Conservation (phyloP, 2,329 filamentous ascomycete genomes). For the Westerdykella aurantiaca region DNA sequence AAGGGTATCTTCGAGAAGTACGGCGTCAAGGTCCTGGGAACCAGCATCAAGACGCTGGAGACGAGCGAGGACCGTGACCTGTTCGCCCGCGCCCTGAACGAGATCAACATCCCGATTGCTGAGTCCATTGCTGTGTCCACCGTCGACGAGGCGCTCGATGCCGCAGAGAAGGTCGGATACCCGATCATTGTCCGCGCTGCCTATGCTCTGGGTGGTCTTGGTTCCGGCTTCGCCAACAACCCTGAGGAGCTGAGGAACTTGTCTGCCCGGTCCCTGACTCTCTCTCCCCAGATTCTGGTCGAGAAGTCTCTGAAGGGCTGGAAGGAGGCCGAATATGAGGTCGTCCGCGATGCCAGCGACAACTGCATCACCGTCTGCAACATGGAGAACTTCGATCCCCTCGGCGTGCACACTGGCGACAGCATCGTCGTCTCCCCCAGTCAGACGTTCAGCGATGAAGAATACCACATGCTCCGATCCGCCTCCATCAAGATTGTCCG, state of each 20-base stretch:
- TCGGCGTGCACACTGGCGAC: constrained; percentile 97
- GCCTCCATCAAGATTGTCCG: constrained; percentile 98
- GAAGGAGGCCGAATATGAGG: constrained; percentile 99
- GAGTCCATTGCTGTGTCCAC: constrained; percentile 90
- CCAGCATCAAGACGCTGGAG: constrained; percentile 88
- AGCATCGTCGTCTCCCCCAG: constrained; percentile 96
- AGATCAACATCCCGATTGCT: constrained; percentile 96
- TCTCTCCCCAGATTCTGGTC: constrained; percentile 93
- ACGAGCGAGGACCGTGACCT: constrained; percentile 93
- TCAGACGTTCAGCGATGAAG: constrained; percentile 95
- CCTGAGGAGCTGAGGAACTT: constrained; percentile 89
- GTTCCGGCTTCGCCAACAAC: constrained; percentile 93
- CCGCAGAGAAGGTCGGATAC: constrained; percentile 82
- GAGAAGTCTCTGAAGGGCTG: constrained; percentile 99
- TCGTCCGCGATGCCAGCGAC: constrained; percentile 92
- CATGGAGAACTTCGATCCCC: constrained; percentile 97
- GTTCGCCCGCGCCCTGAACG: constrained; percentile 89
- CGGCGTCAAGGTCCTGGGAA: constrained; percentile 91
- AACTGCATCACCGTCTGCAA: constrained; percentile 99
- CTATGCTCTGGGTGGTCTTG: constrained; percentile 91
- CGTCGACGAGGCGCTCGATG: constrained; percentile 84
- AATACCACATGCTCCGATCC: constrained; percentile 98
- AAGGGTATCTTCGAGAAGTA: constrained; percentile 94
- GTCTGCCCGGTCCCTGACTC: constrained; percentile 83
- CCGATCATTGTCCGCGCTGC: constrained; percentile 97